These are phyloP conservation scores for Ceratocystis ficicola DNA, from an alignment of 2,329 filamentous ascomycete species.

Conservation along the genomic window DNA sequence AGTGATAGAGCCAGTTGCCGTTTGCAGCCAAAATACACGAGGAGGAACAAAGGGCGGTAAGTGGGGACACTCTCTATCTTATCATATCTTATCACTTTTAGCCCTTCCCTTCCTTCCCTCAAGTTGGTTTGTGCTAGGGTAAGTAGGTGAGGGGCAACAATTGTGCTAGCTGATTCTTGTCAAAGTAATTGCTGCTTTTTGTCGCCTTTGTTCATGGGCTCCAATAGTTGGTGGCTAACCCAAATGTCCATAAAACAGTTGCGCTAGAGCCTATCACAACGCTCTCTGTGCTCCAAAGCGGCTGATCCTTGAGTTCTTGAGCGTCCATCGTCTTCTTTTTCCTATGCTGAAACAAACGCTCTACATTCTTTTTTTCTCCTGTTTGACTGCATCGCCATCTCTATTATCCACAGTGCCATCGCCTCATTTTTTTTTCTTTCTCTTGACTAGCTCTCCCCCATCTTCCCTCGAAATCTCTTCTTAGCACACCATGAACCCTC, in stretches of 20 bases:
- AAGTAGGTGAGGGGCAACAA: too few relatives aligned
- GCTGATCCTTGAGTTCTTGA: background rate
- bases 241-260: background rate
- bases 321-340: constrained; percentile 2
- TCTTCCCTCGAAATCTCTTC: background rate
- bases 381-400: background rate
- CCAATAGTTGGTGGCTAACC: background rate
- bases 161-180: too few relatives aligned
- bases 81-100: constrained; percentile 6
- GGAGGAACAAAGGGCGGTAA: background rate
- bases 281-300: background rate
- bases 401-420: background rate
- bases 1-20: background rate
- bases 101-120: too few relatives aligned
- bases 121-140: background rate
- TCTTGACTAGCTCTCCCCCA: too few relatives aligned
- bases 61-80: background rate
- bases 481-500: constrained; percentile 62
- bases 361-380: constrained; percentile 6
- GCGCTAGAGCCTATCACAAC: background rate
- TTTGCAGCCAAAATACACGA: background rate
- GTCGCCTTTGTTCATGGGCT: background rate
- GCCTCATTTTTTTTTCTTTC: background rate
- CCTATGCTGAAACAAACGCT: background rate
- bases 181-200: too few relatives aligned